Base-by-base conservation (phyloP, 129 eudicot species). In the Flaveria bidentis region DNA sequence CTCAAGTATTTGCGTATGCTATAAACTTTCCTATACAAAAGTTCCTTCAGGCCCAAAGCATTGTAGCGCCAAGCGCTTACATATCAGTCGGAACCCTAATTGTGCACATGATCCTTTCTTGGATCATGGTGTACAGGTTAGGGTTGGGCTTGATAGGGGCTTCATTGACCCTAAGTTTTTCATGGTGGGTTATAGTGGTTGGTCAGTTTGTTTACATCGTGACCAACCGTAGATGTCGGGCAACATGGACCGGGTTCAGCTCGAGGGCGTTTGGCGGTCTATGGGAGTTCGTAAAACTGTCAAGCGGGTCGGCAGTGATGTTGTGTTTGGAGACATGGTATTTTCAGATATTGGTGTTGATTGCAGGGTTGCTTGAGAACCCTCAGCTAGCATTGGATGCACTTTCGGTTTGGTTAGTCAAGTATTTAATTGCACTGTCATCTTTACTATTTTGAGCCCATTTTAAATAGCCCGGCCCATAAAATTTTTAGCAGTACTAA, bases 241-340 rank as follows among this genome's bases (percentile, higher is more conserved):
- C 77, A 26, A 88, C 91, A 15, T 91, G 94, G 97, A 84, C 79
- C 0, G 97, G 97, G 64, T 71, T 91, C 36, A 80, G 26, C 23
- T 75, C 84, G 69, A 87, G 83, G 78, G 97, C 97, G 1, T 81
- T 91, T 22, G 70, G 69, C 9, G 97, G 97, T 26, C 60, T 91
- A 0, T 83, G 91, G 94, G 89, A 77, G 67, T 88, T 91, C 15
- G 88, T 88, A 42, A 91, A 85, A 18, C 45, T 91, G 39, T 91
- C 97, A 2, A 69, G 86, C 53, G 97, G 90, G 0, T 91, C 97
- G 2, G 97, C 97, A 1, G 88, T 91, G 51, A 88, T 91, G 97
- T 76, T 88, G 78, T 91, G 97, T 71, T 79, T 91, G 75, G 94
- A 91, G 78, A 76, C 92, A 42, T 91, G 94, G 97, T 91, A 90